Evolutionary conservation across 345 rosid species (phyloP), one percentile per base, ranked within the genome.

Genomic region (Schrenkiella parvula): DNA sequence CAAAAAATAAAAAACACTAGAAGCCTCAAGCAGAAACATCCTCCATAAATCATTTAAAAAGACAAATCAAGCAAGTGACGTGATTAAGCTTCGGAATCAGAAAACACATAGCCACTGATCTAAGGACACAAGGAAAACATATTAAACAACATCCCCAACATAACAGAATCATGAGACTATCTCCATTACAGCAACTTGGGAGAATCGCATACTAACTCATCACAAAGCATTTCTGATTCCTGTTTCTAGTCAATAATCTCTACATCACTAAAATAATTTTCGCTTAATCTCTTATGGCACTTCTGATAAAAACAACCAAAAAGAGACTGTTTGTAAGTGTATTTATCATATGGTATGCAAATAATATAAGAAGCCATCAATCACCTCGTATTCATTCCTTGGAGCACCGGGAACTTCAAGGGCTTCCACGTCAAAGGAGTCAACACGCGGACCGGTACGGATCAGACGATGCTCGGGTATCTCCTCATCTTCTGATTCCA

Each of bases 361-460:
- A 53, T 6, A 17, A 61, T 28, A 52, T 28, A 52, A 17, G 28
- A 32, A 58, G 34, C 15, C 31, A 37, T 31, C 28, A 60, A 67
- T 41, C 69, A 89, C 98, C 96, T 91, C 93, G 78, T 84, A 87
- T 29, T 91, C 86, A 61, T 80, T 85, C 66, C 93, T 82, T 1
- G 80, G 87, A 23, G 87, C 93, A 31, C 97, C 90, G 1, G 93
- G 98, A 66, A 95, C 86, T 74, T 95, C 99, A 21, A 91, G 89
- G 12, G 99, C 99, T 76, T 95, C 99, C 14, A 91, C 98, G 75
- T 95, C 99, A 64, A 95, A 95, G 15, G 96, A 91, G 71, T 95
- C 99, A 47, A 85, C 79, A 75, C 83, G 91, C 4, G 89, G 95
- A 4, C 95, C 96, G 8, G 96, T 91, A 15, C 99, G 96, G 80